Base-by-base conservation (phyloP, 208 protist species). In the Crithidia sp. region DNA sequence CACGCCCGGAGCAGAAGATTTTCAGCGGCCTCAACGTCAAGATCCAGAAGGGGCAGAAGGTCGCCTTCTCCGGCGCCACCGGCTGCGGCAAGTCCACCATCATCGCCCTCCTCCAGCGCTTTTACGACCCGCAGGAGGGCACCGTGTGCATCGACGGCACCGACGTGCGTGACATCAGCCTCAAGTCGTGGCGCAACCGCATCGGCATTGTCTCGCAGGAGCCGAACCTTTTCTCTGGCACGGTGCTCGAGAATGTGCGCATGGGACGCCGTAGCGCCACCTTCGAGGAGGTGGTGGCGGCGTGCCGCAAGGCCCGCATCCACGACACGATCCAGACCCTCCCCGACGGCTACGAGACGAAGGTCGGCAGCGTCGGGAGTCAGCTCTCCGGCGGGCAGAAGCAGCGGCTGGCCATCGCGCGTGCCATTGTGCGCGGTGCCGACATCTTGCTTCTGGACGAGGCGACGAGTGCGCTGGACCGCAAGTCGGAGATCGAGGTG, bases 201-300 rank as follows among this genome's bases (percentile, higher is more conserved):
- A 89, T 96, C 69, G 87, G 87, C 67, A 88, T 96, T 55, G 92
- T 96, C 14, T 93, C 90, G 62, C 92, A 96, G 79, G 90, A 96
- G 74, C 85, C 92, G 17, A 89, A 78, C 59, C 80, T 95, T 39
- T 94, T 95, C 77, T 66, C 80, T 7, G 87, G 85, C 36, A 84
- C 76, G 12, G 85, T 95, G 49, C 28, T 83, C 28, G 87, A 95
- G 49, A 95, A 95, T 72, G 81, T 95, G 52, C 88, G 88, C n/a
- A 62, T 91, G 53, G 88, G 87, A 2, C 79, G 81, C n/a, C 45
- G 68, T 17, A 77, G 78, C 57, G 88, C 90, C n/a, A 89, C 88
- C 45, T 59, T 80, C 62, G 88, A 94, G 60, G 88, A 94, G 68
- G 82, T 95, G 14, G 77, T 94, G 7, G 53, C 63, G 47, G 91